Percentiles rank a stretch among this genome's conserved stretches.
These are phyloP conservation scores for Coniochaeta sp. DNA, from an alignment of 2,329 filamentous ascomycete species.

Conservation along the genomic window DNA sequence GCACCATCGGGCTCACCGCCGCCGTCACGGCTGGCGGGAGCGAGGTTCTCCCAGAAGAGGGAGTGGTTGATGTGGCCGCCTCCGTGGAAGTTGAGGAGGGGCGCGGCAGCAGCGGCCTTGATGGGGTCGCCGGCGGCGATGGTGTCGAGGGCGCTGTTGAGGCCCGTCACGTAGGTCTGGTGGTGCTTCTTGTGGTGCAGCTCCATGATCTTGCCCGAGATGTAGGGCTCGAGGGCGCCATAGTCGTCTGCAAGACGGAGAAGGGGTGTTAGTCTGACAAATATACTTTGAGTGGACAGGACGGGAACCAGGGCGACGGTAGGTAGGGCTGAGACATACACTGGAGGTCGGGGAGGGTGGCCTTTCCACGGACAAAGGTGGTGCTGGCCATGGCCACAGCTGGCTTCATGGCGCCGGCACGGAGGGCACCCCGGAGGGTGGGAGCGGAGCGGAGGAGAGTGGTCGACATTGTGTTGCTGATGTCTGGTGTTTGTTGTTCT, in stretches of 20 bases:
- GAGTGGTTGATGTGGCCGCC: conserved; percentile 92
- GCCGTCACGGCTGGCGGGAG: conserved; percentile 55
- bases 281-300: not conserved
- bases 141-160: conserved; percentile 59
- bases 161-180: conserved; percentile 69
- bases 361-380: conserved; percentile 79
- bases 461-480: conserved; percentile 56
- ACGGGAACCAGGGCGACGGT: not conserved
- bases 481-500: not conserved
- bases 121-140: conserved; percentile 55
- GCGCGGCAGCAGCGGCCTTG: conserved; percentile 42
- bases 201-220: conserved; percentile 74
- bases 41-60: conserved; percentile 85
- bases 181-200: conserved; percentile 76
- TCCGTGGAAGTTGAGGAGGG: conserved; percentile 73
- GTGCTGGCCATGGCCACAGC: conserved; percentile 61
- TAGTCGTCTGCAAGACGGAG: conserved; percentile 94
- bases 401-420: conserved; percentile 57
- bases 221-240: conserved; percentile 80
- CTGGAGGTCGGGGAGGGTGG: conserved; percentile 82
- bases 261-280: not conserved
- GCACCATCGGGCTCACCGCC: conserved; percentile 55
- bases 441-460: conserved; percentile 66
- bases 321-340: conserved; percentile 30
- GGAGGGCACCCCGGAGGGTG: conserved; percentile 62